Evolutionary conservation across 257 asterid species (phyloP), one percentile per base, ranked within the genome.

Genomic region (Phtheirospermum japonicum): DNA sequence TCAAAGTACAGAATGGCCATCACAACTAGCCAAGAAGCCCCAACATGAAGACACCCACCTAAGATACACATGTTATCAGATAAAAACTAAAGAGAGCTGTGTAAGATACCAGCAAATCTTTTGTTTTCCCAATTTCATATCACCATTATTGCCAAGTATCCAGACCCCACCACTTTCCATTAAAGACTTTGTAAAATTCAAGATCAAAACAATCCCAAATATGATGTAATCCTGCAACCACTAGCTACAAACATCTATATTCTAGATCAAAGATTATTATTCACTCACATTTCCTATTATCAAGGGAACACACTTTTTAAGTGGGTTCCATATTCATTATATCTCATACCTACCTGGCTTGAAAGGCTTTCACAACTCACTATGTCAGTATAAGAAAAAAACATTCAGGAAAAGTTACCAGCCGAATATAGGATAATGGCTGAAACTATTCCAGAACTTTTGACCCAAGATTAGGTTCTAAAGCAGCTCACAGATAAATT

Each of bases 91-190:
- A 23, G 28, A 23, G 28, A 23, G 28, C 28, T 23, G 28, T 23
- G 26, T 61, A 72, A 65, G 73, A 71, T 74, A 73, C 79, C 69
- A 78, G 50, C 69, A 70, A 73, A 67, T 73, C 73, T 73, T 64
- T 62, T 46, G 4, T 64, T 30, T 68, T 30, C 67, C 73, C 57
- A 51, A 71, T 79, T 77, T 72, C 6, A 42, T 64, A 62, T 72
- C 68, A 66, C 71, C 76, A 81, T 77, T 82, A 80, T 77, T 84
- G 81, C 59, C 74, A 60, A 61, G 57, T 54, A 50, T 57, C 30
- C 63, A 69, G 78, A 72, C 82, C 87, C 87, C 79, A 81, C 82
- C 87, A 85, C 75, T 72, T 74, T 65, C 59, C 11, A 19, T 60
- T 23, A 17, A 26, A 40, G 57, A 57, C 72, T 62, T 50, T 61